phyloP scores from a whole-genome alignment of 805 yeast genomes.

The Ogataea haglerorum region DNA sequence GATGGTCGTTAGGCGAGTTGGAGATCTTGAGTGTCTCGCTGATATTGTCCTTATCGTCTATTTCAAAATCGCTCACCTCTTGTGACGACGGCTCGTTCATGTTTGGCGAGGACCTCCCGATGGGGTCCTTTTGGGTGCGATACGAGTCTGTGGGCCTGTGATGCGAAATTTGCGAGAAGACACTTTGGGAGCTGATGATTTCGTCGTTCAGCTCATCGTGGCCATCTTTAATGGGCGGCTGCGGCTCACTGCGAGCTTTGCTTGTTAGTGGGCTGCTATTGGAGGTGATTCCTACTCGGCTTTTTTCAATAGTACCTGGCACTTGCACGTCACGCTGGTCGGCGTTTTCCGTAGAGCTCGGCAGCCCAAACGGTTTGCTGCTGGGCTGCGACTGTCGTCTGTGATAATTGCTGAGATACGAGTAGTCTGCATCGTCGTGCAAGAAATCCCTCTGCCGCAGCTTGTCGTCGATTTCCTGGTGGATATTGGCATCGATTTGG shows the following conservation, averaged over 20 bases:
- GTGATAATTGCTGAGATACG: conserved; percentile 8
- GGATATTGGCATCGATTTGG: conserved; percentile 21
- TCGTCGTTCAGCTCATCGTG: conserved; percentile 18
- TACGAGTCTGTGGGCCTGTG: neutral
- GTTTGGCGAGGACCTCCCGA: conserved; percentile 13
- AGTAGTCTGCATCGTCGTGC: conserved; percentile 12
- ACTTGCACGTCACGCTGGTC: conserved; percentile 19
- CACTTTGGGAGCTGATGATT: conserved; percentile 19
- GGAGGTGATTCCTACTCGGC: conserved; percentile 5
- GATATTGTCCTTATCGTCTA: conserved; percentile 1
- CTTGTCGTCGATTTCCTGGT: conserved; percentile 21
- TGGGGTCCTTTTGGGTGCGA: neutral
- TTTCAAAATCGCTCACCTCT: conserved; percentile 20
- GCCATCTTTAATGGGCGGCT: neutral
- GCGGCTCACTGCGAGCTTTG: neutral
- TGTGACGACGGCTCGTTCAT: conserved; percentile 20
- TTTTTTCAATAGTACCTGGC: conserved; percentile 23
- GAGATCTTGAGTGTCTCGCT: conserved; percentile 6
- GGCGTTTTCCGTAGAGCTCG: conserved; percentile 4
- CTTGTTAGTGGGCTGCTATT: conserved; percentile 14
- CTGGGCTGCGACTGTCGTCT: no score
- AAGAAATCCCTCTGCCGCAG: conserved; percentile 11
- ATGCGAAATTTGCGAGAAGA: conserved; percentile 8
- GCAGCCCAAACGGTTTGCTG: neutral
- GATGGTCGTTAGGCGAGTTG: conserved; percentile 9